Evolutionary conservation across 495 filamentous ascomycete species (phyloP).

Genomic region (Pyrenula aspistea): DNA sequence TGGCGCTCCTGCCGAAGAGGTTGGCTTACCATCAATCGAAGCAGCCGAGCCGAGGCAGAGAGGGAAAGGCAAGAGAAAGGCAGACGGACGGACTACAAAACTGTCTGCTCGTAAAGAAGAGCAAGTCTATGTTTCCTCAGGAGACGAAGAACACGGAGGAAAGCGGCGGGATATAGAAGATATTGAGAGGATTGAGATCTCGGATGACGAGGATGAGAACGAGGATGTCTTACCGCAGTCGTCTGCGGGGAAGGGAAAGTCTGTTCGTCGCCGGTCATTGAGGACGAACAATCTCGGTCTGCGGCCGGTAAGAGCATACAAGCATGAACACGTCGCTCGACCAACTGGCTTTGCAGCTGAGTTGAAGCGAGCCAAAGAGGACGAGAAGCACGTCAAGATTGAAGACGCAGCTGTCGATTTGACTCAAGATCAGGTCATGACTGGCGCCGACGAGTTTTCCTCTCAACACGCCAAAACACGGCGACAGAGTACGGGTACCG

Average conservation of each 20-base stretch:
- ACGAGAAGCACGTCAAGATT: constrained; percentile 22
- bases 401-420: constrained; percentile 30
- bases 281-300: constrained; percentile 15
- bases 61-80: neutral
- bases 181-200: constrained; percentile 14
- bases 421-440: constrained; percentile 16
- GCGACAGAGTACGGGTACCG: neutral
- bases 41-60: neutral
- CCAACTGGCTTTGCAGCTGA: neutral
- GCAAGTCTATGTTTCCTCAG: constrained; percentile 21
- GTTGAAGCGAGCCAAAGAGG: constrained; percentile 12
- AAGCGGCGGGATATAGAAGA: constrained; percentile 34
- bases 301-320: constrained; percentile 34
- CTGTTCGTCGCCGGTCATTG: constrained; percentile 10
- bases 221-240: neutral
- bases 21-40: neutral
- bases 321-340: constrained; percentile 29
- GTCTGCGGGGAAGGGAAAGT: constrained; percentile 27
- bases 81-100: neutral
- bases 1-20: neutral
- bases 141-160: constrained; percentile 26
- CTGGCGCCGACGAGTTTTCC: neutral
- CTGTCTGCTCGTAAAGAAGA: neutral
- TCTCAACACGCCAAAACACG: neutral
- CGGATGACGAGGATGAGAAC: constrained; percentile 3